Percentiles rank a stretch among this genome's conserved stretches.
Conservation (phyloP, 345 rosid genomes). For the Eucalyptus caleyi region DNA sequence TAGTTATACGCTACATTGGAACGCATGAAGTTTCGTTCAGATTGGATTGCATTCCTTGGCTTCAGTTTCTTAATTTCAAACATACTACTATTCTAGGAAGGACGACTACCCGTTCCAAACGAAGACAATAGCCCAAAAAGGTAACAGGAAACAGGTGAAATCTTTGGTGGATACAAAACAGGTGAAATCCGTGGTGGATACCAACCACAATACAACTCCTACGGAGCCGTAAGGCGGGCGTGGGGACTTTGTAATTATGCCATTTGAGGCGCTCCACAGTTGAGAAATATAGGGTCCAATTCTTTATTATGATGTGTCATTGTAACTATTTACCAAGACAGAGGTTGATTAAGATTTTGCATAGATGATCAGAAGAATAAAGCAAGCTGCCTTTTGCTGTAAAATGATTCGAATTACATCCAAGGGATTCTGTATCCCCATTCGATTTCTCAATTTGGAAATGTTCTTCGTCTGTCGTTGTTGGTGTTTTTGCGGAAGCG, state of each 20-base stretch:
- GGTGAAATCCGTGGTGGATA: neutral
- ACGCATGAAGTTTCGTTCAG: neutral
- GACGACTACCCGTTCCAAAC: slow-evolving; percentile 16
- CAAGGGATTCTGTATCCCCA: neutral
- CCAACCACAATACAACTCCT: slow-evolving; percentile 15
- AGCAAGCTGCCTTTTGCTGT: slow-evolving; percentile 12
- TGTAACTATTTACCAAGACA: neutral
- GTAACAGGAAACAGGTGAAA: neutral
- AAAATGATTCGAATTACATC: neutral
- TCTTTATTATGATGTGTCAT: neutral
- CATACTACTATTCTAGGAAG: slow-evolving; percentile 9
- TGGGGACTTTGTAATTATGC: slow-evolving; percentile 33
- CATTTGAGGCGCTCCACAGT: slow-evolving; percentile 8
- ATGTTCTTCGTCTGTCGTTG: neutral
- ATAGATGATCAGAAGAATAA: slow-evolving; percentile 21
- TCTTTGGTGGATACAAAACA: neutral
- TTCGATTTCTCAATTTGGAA: neutral
- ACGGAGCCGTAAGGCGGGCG: slow-evolving; percentile 47
- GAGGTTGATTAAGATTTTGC: neutral
- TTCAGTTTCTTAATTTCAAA: slow-evolving; percentile 7
- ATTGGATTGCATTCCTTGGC: neutral
- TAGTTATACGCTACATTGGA: neutral
- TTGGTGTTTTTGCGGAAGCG: too few relatives aligned
- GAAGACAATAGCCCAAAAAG: slow-evolving; percentile 19
- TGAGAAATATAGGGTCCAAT: neutral